Evolutionary conservation across 2,329 filamentous ascomycete species (phyloP).

Genomic region (Alternaria ethzedia): DNA sequence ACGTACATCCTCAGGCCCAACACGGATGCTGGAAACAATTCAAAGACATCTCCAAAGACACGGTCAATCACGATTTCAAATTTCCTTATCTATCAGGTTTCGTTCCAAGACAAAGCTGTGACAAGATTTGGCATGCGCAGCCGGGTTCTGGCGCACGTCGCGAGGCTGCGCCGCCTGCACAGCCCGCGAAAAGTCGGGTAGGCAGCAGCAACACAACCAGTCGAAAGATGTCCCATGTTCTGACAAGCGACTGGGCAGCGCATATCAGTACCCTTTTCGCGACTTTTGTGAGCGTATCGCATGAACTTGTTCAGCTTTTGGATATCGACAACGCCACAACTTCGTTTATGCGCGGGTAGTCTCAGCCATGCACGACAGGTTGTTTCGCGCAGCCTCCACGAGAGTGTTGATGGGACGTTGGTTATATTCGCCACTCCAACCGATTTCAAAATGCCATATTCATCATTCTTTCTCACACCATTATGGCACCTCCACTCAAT

Average conservation of each 20-base stretch:
- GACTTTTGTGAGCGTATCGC: background rate
- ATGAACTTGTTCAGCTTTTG: conserved; percentile 5
- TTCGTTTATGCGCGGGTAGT: background rate
- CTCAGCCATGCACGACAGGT: conserved; percentile 1
- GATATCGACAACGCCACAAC: background rate
- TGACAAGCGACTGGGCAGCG: conserved; percentile 7
- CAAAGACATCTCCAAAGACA: background rate
- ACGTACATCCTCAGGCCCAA: background rate
- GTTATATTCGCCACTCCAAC: background rate
- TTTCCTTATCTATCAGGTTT: background rate
- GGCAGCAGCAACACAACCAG: conserved; percentile 3
- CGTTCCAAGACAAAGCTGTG: background rate
- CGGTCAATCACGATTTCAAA: background rate
- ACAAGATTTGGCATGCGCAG: background rate
- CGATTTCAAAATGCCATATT: background rate
- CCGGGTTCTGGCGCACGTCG: background rate
- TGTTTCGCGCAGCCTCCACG: background rate
- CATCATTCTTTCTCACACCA: background rate
- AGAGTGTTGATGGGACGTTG: background rate
- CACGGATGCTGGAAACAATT: background rate
- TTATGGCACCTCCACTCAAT: conserved; percentile 6
- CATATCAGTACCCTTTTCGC: background rate
- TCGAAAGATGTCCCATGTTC: background rate
- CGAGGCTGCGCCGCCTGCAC: conserved; percentile 4
- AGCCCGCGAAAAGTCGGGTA: background rate